Evolutionary conservation across 2,329 filamentous ascomycete species (phyloP).

Genomic region (Pseudogymnoascus sp.): DNA sequence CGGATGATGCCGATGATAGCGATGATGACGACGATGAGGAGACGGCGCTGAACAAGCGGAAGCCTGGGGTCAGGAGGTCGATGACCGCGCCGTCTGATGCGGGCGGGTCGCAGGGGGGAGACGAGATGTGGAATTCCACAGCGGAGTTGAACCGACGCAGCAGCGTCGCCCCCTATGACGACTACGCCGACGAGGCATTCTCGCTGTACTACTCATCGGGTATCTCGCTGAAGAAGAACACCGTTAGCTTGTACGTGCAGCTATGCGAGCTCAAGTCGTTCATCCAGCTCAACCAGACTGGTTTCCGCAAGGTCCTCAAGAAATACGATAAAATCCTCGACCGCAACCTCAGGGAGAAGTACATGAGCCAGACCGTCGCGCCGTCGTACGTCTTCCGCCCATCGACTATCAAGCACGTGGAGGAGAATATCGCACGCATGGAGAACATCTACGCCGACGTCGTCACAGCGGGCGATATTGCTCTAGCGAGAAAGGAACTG

Average conservation of each 20-base stretch:
- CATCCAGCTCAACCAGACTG: conserved; percentile 90
- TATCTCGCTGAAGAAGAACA: conserved; percentile 87
- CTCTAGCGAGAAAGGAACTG: conserved; percentile 72
- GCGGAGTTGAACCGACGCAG: conserved; percentile 51
- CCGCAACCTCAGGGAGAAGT: conserved; percentile 66
- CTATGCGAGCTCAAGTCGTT: conserved; percentile 94
- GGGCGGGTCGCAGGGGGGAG: conserved; percentile 22
- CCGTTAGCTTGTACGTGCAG: conserved; percentile 79
- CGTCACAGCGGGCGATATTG: conserved; percentile 71
- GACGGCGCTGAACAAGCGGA: conserved; percentile 32
- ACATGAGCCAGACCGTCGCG: conserved; percentile 66
- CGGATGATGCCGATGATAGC: conserved; percentile 52
- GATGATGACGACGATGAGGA: conserved; percentile 59
- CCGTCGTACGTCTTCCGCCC: conserved; percentile 74
- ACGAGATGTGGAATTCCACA: conserved; percentile 54
- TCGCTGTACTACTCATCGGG: conserved; percentile 60
- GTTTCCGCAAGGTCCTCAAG: conserved; percentile 92
- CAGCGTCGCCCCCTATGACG: conserved; percentile 59
- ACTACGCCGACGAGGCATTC: conserved; percentile 67
- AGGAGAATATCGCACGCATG: conserved; percentile 63
- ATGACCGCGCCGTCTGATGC: conserved; percentile 24
- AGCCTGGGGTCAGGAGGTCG: conserved; percentile 25
- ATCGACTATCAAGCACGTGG: conserved; percentile 60
- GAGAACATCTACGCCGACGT: conserved; percentile 74
- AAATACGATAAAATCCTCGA: conserved; percentile 98